These are phyloP conservation scores for Russula griseocarnosa DNA, from an alignment of 768 basidiomycete genomes.

Conservation along the genomic window DNA sequence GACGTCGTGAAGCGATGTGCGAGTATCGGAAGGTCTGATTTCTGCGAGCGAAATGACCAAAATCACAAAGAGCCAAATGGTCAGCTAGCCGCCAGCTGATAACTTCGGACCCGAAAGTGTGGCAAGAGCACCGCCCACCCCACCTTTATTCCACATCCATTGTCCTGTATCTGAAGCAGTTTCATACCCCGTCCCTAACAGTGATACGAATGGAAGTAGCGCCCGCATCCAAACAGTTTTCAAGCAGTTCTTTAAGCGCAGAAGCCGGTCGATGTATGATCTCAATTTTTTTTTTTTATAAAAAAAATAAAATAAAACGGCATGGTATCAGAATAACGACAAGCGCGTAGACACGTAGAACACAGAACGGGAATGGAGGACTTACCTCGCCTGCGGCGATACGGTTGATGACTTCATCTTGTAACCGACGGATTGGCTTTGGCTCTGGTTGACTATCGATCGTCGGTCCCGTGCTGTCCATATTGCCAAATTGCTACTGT, in stretches of 20 bases:
- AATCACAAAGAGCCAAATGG: neutral
- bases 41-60: constrained; percentile 43
- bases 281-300: too few relatives aligned
- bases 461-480: neutral
- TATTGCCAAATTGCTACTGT: neutral
- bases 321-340: too few relatives aligned
- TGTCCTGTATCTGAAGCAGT: constrained; percentile 92
- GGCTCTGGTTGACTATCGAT: constrained; percentile 20
- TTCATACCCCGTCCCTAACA: constrained; percentile 96
- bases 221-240: constrained; percentile 94
- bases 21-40: constrained; percentile 81
- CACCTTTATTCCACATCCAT: constrained; percentile 91
- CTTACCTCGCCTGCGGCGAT: constrained; percentile 55
- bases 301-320: neutral
- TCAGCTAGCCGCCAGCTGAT: neutral
- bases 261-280: constrained; percentile 89
- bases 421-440: constrained; percentile 23
- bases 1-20: constrained; percentile 96
- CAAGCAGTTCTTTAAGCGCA: constrained; percentile 92
- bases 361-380: constrained; percentile 14
- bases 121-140: constrained; percentile 31
- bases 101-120: neutral
- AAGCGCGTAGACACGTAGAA: too few relatives aligned
- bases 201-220: constrained; percentile 81
- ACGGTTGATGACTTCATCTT: constrained; percentile 28